phyloP scores from a whole-genome alignment of 305 asterid genomes.

The Ajuga reptans region DNA sequence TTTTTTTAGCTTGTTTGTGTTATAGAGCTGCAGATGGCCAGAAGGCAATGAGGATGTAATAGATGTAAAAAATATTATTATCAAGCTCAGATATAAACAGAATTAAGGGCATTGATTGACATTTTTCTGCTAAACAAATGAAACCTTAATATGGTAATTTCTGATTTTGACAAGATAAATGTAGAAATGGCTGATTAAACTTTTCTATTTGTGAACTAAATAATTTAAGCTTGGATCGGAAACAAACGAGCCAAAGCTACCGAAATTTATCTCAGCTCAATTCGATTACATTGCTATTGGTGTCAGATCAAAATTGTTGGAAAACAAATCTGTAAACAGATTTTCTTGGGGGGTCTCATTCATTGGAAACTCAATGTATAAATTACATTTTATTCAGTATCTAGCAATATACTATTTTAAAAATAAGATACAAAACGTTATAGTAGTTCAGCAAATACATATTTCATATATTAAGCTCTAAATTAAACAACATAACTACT shows the following conservation, averaged over 20 bases:
- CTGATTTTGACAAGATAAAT: too few species aligned
- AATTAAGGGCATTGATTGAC: too few species aligned
- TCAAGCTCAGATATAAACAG: neutral
- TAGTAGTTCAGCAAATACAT: neutral
- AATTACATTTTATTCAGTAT: conserved; percentile 9
- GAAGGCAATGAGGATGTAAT: neutral
- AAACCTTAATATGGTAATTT: too few species aligned
- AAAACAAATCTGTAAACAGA: too few species aligned
- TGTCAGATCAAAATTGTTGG: too few species aligned
- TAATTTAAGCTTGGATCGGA: too few species aligned
- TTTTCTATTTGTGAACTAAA: too few species aligned
- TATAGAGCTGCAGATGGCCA: neutral
- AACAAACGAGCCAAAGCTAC: neutral
- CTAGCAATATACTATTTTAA: neutral
- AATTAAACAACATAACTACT: neutral
- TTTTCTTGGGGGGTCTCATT: too few species aligned
- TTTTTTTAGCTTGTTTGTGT: neutral
- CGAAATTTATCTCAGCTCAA: neutral
- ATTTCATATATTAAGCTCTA: neutral
- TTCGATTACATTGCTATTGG: too few species aligned
- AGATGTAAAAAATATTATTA: too few species aligned
- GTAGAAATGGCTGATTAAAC: too few species aligned
- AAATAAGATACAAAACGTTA: neutral
- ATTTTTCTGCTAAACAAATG: too few species aligned
- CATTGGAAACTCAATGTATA: neutral